phyloP scores from a whole-genome alignment of 2,329 filamentous ascomycete genomes.

The Phaeophleospora eucalypticola region DNA sequence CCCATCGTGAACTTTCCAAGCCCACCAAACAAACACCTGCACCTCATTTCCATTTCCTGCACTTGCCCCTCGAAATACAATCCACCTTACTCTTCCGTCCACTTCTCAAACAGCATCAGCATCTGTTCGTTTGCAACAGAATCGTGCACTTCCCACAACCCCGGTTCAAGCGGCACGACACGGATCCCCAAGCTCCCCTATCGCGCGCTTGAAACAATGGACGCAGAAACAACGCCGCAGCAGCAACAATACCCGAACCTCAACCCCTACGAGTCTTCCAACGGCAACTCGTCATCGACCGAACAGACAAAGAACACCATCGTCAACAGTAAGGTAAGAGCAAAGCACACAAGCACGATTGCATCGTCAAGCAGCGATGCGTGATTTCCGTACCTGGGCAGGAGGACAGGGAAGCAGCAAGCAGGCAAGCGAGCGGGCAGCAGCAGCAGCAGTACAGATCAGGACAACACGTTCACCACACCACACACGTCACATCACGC shows the following conservation, averaged over 20 bases:
- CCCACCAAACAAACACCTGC: neutral
- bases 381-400: neutral
- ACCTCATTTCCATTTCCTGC: neutral
- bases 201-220: neutral
- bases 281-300: slow-evolving; percentile 7
- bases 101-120: too few species aligned
- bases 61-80: too few species aligned
- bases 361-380: neutral
- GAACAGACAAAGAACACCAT: slow-evolving; percentile 36
- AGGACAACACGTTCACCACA: neutral
- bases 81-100: too few species aligned
- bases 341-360: neutral
- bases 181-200: neutral
- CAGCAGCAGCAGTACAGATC: too few species aligned
- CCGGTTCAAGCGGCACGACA: neutral
- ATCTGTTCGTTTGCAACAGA: too few species aligned
- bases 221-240: slow-evolving; percentile 18
- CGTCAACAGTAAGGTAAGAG: slow-evolving; percentile 42
- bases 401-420: slow-evolving; percentile 3
- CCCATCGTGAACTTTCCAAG: neutral
- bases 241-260: slow-evolving; percentile 33
- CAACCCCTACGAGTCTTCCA: slow-evolving; percentile 26
- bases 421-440: too few species aligned
- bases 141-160: too few species aligned
- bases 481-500: neutral